Base-by-base conservation (phyloP, 306 rosid species). In the Senna siamea region DNA sequence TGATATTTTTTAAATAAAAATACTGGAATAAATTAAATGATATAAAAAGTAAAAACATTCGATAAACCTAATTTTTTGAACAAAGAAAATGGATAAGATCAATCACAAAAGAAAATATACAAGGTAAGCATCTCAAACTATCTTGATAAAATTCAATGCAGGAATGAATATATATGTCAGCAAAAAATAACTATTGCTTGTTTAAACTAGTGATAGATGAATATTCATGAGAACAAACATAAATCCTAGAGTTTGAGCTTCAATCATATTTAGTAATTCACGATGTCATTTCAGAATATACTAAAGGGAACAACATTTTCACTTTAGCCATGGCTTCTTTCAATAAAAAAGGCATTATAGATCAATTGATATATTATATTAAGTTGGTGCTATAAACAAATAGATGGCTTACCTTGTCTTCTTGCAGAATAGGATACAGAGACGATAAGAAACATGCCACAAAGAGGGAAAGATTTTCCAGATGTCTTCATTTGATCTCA, bases 381-480 rank as follows among this genome's bases (percentile, higher is more conserved):
- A 66, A 41, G 41, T 20, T 30, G 35, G 57, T 57, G 72, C 6
- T 63, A 59, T 40, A 64, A 58, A 70, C n/a, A 74, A 69, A 54
- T 71, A 58, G 73, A 66, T 12, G 56, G 4, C 75, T 72, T 86
- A 92, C 99, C 99, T 90, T 3, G 99, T 94, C 82, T 88, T 94
- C 82, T 94, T 94, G 81, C 98, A 94, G 76, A 92, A 94, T 70
- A 87, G 89, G 85, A 94, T 94, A 59, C 99, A 94, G 13, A 94
- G 93, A 15, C 96, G 92, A 83, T 94, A 94, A 46, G 97, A 91
- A 74, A 94, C 99, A 84, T 92, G 99, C 99, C 99, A 94, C 1
- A 93, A 79, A 79, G 85, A 35, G 73, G 99, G 99, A 83, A 94
- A 94, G 30, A 90, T 88, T 88, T 84, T 94, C 99, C 99, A 92